These are phyloP conservation scores for Cladophialophora yegresii DNA, from an alignment of 2,329 filamentous ascomycete species.

Conservation along the genomic window DNA sequence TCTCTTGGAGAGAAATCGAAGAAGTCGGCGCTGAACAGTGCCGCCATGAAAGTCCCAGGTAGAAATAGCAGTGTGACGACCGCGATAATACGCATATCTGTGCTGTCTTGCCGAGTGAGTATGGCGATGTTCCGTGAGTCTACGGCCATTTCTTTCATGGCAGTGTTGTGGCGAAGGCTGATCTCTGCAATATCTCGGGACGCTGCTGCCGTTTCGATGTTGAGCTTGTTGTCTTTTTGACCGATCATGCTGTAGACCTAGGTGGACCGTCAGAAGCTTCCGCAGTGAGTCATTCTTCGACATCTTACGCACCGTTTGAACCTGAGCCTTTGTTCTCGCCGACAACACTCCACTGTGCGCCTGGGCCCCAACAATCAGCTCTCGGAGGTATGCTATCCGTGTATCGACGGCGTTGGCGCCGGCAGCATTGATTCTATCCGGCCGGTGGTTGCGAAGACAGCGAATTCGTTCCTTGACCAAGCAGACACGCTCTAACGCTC, in stretches of 20 bases:
- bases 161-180: constrained; percentile 19
- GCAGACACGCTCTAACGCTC: constrained; percentile 19
- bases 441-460: not conserved
- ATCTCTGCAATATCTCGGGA: constrained; percentile 17
- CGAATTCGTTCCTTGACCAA: not conserved
- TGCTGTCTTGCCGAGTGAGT: constrained; percentile 39
- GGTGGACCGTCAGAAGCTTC: not conserved
- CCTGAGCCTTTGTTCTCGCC: constrained; percentile 24
- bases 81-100: constrained; percentile 46
- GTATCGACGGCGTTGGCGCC: not conserved
- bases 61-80: constrained; percentile 48
- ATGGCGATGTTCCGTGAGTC: constrained; percentile 23
- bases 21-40: constrained; percentile 20
- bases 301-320: constrained; percentile 17
- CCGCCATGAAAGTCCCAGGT: constrained; percentile 47
- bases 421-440: not conserved
- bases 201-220: constrained; percentile 26
- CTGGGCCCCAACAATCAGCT: constrained; percentile 24
- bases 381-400: constrained; percentile 20
- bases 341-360: constrained; percentile 14
- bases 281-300: not conserved
- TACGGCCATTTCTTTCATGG: constrained; percentile 24
- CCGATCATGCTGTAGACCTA: constrained; percentile 29
- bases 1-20: constrained; percentile 24
- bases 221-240: constrained; percentile 25